Base-by-base conservation (phyloP, 768 basidiomycete species). In the Lactifluus hygrophoroides region DNA sequence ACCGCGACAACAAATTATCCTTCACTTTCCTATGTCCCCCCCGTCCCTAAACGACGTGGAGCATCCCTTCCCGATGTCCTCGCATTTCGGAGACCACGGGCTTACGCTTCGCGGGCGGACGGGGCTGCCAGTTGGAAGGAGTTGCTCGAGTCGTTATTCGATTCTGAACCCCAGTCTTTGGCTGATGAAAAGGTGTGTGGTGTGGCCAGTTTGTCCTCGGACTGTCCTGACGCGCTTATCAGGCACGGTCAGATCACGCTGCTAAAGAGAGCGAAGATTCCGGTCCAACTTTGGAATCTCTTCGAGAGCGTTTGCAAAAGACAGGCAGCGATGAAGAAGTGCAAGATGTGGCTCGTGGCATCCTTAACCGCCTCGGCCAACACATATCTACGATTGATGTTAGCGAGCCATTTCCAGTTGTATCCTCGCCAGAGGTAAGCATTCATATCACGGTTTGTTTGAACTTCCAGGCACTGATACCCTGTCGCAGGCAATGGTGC, bases 271-370 rank as follows among this genome's bases (percentile, higher is more conserved):
- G 10, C 3, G 28, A 32, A n/a, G 5, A 5, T n/a, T 16, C 49
- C 2, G 43, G 2, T 1, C 21, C 54, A 9, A 46, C n/a, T 30
- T 40, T 46, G 16, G 54, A 60, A 9, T 28, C 21, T 21, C 43
- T 60, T 47, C 34, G 40, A 21, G 35, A 38, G 5, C 54, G 49
- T 14, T 40, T 60, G 43, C 35, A 56, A 17, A 34, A 45, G 28
- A 28, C 38, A 23, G 42, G 25, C 1, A 28, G 48, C 9, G 49
- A 47, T 42, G 54, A 60, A 17, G 54, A 60, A 27, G 48, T 56
- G 7, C 59, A 46, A 46, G 49, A 56, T 16, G 28, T 56, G 17
- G 59, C 49, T 4, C 54, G 49, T n/a, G 17, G 35, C 3, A 51
- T 46, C 27, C 48, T 60, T 8, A 28, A 37, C 16, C 49, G 11